A percentile compares a stretch with the other conserved stretches of the same genome.
Conservation (phyloP, 257 asterid species). For the Scutellaria barbata region DNA sequence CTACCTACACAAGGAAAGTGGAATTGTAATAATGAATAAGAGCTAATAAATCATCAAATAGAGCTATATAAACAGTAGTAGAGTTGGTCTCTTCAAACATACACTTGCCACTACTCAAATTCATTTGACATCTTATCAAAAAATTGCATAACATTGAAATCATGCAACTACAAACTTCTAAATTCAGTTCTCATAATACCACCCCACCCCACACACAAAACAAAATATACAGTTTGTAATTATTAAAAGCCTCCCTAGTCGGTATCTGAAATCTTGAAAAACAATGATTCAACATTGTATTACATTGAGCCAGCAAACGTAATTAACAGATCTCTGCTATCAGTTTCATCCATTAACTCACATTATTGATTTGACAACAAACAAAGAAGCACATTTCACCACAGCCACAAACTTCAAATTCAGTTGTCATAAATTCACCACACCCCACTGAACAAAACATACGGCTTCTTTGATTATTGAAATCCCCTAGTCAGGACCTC, state of each 20-base stretch:
- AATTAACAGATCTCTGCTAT: background rate
- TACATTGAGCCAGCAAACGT: slow-evolving; percentile 1
- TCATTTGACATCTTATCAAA: slow-evolving; percentile 23
- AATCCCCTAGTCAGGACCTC: background rate
- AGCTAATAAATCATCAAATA: slow-evolving; percentile 7
- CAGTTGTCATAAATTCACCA: background rate
- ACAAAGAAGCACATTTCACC: background rate
- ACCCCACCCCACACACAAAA: background rate
- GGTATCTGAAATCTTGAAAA: background rate
- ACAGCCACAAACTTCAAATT: background rate
- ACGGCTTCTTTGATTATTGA: background rate
- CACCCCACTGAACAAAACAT: background rate
- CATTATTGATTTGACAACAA: background rate
- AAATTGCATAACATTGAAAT: slow-evolving; percentile 2
- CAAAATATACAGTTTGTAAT: background rate
- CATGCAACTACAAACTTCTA: slow-evolving; percentile 23
- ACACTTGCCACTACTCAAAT: slow-evolving; percentile 11
- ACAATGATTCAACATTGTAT: background rate
- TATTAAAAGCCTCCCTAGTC: background rate
- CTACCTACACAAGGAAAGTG: slow-evolving; percentile 59
- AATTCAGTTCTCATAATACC: background rate
- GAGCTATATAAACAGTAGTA: background rate
- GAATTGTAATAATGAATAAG: slow-evolving; percentile 4
- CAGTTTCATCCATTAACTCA: background rate
- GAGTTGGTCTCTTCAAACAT: slow-evolving; percentile 3